Percentiles rank a stretch among this genome's conserved stretches.
Conservation (phyloP, 768 basidiomycete species). For the Baorangia bicolor region DNA sequence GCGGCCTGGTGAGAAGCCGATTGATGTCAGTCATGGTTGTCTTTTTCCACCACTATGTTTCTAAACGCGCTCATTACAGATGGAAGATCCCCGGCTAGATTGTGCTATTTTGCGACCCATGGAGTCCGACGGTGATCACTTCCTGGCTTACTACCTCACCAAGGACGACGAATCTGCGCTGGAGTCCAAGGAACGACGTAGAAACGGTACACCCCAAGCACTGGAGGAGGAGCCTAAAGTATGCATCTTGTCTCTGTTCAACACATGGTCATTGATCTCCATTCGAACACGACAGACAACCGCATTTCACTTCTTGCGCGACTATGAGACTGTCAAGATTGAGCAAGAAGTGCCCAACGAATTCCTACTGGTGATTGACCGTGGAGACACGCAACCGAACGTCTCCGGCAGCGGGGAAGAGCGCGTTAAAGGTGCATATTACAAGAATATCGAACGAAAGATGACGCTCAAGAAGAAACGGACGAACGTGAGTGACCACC, state of each 20-base stretch:
- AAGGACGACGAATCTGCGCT: constrained; percentile 70
- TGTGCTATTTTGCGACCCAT: constrained; percentile 85
- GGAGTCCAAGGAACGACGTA: constrained; percentile 60
- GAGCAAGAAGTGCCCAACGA: constrained; percentile 87
- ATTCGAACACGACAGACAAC: constrained; percentile 47
- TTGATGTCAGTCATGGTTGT: constrained; percentile 51
- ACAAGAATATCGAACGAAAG: constrained; percentile 87
- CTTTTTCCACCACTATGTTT: neutral
- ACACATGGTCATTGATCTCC: neutral
- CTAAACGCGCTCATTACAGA: constrained; percentile 36
- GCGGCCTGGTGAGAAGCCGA: constrained; percentile 72
- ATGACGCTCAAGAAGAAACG: constrained; percentile 86
- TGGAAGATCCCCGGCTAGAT: constrained; percentile 77
- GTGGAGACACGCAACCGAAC: constrained; percentile 43
- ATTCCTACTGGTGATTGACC: constrained; percentile 73
- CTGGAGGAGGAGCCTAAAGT: constrained; percentile 58
- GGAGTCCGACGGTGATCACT: constrained; percentile 86
- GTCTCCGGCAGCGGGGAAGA: constrained; percentile 39
- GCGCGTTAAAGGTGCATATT: constrained; percentile 71
- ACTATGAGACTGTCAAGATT: constrained; percentile 85
- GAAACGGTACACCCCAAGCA: constrained; percentile 41
- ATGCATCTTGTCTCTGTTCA: constrained; percentile 9
- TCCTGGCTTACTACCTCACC: constrained; percentile 83
- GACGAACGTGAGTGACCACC: constrained; percentile 56
- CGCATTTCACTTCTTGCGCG: constrained; percentile 72